Conservation (phyloP, 306 rosid species). For the Vachellia collinsii region DNA sequence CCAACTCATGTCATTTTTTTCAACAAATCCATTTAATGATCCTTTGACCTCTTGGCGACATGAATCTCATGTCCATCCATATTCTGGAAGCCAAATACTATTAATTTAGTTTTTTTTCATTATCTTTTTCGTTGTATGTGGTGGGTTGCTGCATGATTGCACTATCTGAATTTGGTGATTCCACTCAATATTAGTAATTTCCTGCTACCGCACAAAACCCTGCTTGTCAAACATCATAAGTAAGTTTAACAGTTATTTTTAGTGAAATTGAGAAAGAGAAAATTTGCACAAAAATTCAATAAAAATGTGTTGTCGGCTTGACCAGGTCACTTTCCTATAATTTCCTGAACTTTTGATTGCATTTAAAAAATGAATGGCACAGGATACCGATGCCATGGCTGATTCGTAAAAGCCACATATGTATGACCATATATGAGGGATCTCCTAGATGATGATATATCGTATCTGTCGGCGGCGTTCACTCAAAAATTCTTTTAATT, state of each 20-base stretch:
- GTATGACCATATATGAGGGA: neutral
- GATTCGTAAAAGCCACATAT: neutral
- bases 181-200: neutral
- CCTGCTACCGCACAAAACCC: neutral
- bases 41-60: conserved; percentile 32
- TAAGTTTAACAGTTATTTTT: no score
- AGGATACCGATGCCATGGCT: neutral
- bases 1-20: conserved; percentile 39
- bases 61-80: neutral
- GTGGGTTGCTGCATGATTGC: neutral
- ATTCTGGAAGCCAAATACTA: neutral
- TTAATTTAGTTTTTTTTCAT: neutral
- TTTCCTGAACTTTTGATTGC: neutral
- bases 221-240: no score
- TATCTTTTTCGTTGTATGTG: neutral
- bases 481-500: neutral
- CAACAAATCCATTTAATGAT: conserved; percentile 44
- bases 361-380: neutral
- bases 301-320: no score
- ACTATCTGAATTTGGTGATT: neutral
- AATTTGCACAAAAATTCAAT: no score
- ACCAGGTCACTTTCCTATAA: neutral
- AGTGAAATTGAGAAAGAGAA: no score
- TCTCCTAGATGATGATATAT: neutral
- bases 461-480: neutral